Evolutionary conservation across 73 alveolate genomes (phyloP).

Genomic region (Paramecium sexaurelia): DNA sequence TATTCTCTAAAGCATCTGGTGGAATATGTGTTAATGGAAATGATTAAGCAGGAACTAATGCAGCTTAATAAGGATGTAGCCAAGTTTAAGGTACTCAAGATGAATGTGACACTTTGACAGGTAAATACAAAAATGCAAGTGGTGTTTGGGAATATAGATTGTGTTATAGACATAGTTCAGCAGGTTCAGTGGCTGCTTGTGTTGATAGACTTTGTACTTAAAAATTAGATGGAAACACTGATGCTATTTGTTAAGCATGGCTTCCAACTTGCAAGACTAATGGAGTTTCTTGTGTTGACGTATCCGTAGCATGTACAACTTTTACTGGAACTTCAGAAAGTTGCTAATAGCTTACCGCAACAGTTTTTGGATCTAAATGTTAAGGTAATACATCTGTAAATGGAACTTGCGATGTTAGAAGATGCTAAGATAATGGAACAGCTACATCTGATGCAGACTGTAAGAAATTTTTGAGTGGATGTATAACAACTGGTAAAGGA

Average conservation of each 20-base stretch:
- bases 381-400: not conserved
- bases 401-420: not conserved
- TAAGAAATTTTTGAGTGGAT: not conserved
- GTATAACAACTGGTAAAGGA: constrained; percentile 45
- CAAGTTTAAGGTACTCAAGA: not conserved
- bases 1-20: not conserved
- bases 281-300: not conserved
- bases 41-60: no score
- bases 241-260: constrained; percentile 38
- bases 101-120: not conserved
- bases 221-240: not conserved
- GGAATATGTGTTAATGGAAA: not conserved
- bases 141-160: not conserved
- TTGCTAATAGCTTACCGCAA: not conserved
- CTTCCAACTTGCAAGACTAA: not conserved
- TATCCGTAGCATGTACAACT: not conserved
- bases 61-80: not conserved
- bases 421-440: not conserved
- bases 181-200: not conserved
- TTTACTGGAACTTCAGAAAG: not conserved
- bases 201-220: not conserved
- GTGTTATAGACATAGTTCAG: not conserved
- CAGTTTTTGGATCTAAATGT: not conserved
- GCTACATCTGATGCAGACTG: constrained; percentile 40
- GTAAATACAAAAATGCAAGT: not conserved